A percentile compares a stretch with the other conserved stretches of the same genome.
These are phyloP conservation scores for Solanum hybrid DNA, from an alignment of 305 asterid species.

Conservation along the genomic window DNA sequence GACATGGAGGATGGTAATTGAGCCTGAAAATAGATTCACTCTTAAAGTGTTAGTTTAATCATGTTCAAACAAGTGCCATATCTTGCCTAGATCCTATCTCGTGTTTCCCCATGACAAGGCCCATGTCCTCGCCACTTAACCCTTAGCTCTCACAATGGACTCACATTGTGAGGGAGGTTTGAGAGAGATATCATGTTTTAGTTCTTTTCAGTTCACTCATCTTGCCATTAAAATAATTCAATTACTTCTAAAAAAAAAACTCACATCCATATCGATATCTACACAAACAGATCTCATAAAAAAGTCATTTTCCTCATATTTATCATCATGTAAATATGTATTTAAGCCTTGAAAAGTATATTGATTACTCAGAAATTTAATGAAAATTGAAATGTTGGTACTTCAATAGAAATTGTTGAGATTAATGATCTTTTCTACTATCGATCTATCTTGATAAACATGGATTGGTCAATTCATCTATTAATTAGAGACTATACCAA, in stretches of 20 bases:
- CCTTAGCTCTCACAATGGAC: neutral
- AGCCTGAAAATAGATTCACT: neutral
- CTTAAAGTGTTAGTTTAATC: neutral
- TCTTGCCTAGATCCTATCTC: neutral
- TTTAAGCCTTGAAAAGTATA: no score
- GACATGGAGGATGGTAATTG: slow-evolving; percentile 1
- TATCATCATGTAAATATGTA: no score
- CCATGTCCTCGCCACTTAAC: no score
- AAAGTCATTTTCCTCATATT: no score
- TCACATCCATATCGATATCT: no score
- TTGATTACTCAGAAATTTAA: no score
- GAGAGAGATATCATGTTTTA: neutral
- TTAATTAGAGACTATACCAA: neutral
- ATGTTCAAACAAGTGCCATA: neutral
- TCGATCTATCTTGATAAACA: neutral
- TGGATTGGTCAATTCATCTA: neutral
- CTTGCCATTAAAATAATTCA: no score
- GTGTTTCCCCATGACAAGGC: neutral
- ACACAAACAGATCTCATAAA: no score
- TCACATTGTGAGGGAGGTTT: neutral
- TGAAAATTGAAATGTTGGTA: no score
- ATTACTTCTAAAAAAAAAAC: no score
- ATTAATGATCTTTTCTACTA: neutral
- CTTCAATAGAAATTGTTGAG: no score
- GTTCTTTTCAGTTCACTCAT: neutral